Evolutionary conservation across 2,329 filamentous ascomycete species (phyloP).

Genomic region (Clarireedia hainanense): DNA sequence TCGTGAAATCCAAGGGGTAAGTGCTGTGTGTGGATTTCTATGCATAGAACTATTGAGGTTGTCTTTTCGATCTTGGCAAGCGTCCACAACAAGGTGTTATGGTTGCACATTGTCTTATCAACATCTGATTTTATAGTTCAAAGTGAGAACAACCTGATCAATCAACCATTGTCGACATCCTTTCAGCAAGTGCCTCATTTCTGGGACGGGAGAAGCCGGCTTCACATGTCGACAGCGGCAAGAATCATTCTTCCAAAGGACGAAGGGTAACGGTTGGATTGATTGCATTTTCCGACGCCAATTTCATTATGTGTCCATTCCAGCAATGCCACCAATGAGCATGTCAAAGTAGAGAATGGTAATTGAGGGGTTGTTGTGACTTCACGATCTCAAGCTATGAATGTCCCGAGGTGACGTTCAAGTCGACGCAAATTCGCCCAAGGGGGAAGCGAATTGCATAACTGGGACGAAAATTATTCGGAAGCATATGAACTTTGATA

Average conservation of each 20-base stretch:
- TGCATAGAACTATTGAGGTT: background rate
- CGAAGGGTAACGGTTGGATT: background rate
- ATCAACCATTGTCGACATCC: background rate
- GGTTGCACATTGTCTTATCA: background rate
- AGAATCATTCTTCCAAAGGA: background rate
- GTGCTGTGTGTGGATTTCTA: constrained; percentile 1
- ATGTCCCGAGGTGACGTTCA: background rate
- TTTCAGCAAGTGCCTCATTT: background rate
- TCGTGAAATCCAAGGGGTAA: constrained; percentile 4
- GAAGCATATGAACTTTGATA: constrained; percentile 5
- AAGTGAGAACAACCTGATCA: background rate
- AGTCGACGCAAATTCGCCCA: background rate
- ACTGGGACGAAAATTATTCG: constrained; percentile 8
- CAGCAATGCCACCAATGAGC: background rate
- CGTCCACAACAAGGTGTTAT: background rate
- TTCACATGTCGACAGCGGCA: background rate
- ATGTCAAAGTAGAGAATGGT: background rate
- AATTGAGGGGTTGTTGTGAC: background rate
- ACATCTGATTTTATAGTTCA: background rate
- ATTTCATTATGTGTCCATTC: background rate
- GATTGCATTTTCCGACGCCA: background rate
- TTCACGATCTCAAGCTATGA: background rate
- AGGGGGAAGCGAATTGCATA: background rate
- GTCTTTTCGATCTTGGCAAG: background rate
- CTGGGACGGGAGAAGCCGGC: background rate